Base-by-base conservation (phyloP, 23 red algal genomes). In the Gracilaria caudata region DNA sequence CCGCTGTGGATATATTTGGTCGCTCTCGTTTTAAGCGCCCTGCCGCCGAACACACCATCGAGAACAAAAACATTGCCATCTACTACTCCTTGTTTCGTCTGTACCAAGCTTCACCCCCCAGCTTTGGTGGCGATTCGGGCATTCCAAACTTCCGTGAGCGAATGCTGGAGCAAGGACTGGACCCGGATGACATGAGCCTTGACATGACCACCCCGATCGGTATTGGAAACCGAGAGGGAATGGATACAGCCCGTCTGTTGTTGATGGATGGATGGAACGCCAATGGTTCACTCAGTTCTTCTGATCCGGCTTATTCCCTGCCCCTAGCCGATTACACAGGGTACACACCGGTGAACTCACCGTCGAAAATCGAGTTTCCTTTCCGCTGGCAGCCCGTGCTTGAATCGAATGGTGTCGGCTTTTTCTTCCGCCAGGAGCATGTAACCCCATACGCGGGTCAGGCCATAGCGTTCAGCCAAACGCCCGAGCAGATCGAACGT, bases 361-460 rank as follows among this genome's bases (percentile, higher is more conserved):
- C 83, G 77, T 80, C 39, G 77, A 58, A 33, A 80, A 44, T 80
- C 47, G 19, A 38, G 12, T 54, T 58, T n/a, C 82, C 82, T 13
- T 73, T 86, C 21, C 61, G 82, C 20, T 86, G 82, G 82, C 82
- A 86, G 64, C 82, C 82, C 8, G 29, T 74, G 36, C n/a, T 73
- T 19, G 54, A 86, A 55, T 29, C 32, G 33, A 63, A 51, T 72
- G 54, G 58, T 30, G 61, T 58, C 21, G 82, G 82, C 8, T 43
- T 45, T 25, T 86, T 73, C 53, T 65, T 40, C 39, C 44, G 65
- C 24, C 82, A 86, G 53, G 64, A 68, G 32, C 82, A 86, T 51
- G 82, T 86, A 3, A 51, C 55, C 25, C 82, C 82, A 58, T 64
- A 86, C 40, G 54, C 73, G 20, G 83, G 83, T 12, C 63, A 34